Evolutionary conservation across 2,329 filamentous ascomycete species (phyloP).

Genomic region (Dothideomycetes sp.): DNA sequence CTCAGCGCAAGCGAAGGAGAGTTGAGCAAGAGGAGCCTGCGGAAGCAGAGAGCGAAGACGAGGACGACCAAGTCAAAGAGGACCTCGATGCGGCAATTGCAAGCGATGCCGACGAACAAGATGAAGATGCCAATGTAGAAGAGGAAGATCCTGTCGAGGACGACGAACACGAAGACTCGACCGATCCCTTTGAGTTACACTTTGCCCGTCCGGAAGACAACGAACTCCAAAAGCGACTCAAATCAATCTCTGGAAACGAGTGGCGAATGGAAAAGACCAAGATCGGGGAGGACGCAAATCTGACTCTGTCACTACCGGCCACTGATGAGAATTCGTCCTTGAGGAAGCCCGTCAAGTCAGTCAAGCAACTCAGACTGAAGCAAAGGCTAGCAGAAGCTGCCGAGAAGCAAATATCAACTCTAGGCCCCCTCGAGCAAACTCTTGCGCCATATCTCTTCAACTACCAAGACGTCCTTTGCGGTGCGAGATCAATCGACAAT

Average conservation of each 20-base stretch:
- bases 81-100: slow-evolving; percentile 25
- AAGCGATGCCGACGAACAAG: slow-evolving; percentile 40
- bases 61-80: slow-evolving; percentile 31
- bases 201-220: slow-evolving; percentile 59
- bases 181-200: slow-evolving; percentile 71
- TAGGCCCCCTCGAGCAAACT: slow-evolving; percentile 52
- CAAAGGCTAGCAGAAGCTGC: slow-evolving; percentile 51
- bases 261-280: slow-evolving; percentile 29
- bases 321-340: not conserved
- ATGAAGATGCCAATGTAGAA: slow-evolving; percentile 7
- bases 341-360: slow-evolving; percentile 8
- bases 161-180: slow-evolving; percentile 17
- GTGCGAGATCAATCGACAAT: slow-evolving; percentile 58
- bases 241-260: slow-evolving; percentile 34
- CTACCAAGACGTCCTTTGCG: slow-evolving; percentile 73
- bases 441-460: slow-evolving; percentile 65
- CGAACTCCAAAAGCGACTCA: slow-evolving; percentile 41
- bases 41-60: slow-evolving; percentile 23
- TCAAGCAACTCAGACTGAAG: slow-evolving; percentile 51
- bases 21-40: slow-evolving; percentile 31
- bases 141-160: slow-evolving; percentile 9
- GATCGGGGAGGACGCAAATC: slow-evolving; percentile 3
- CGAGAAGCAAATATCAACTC: slow-evolving; percentile 41
- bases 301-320: slow-evolving; percentile 13
- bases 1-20: slow-evolving; percentile 43